phyloP scores from a whole-genome alignment of 1,284 basidiomycete genomes.

The Microbotryomycetes sp. region DNA sequence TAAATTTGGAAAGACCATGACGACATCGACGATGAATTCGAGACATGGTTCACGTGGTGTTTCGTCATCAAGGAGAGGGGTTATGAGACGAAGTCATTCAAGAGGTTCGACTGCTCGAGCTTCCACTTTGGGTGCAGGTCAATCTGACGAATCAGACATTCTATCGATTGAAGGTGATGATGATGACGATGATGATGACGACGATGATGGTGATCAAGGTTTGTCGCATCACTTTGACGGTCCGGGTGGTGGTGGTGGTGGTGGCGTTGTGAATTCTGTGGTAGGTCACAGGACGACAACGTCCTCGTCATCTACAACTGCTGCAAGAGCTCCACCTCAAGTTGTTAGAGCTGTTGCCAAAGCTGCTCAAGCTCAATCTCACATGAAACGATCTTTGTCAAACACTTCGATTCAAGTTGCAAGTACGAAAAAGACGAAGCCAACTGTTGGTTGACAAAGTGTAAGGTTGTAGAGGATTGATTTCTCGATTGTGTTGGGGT shows the following conservation, averaged over 20 bases:
- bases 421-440: background rate
- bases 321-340: background rate
- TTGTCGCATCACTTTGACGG: too few species aligned
- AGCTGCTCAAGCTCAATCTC: background rate
- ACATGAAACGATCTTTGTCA: background rate
- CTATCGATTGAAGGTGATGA: background rate
- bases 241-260: too few species aligned
- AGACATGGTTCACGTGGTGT: background rate
- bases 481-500: too few species aligned
- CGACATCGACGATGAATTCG: background rate
- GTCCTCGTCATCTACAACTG: too few species aligned
- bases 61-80: too few species aligned
- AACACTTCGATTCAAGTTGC: background rate
- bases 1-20: too few species aligned
- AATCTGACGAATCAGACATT: background rate
- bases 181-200: background rate
- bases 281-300: too few species aligned
- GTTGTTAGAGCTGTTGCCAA: background rate
- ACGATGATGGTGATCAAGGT: too few species aligned
- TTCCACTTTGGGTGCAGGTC: background rate
- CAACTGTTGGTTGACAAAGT: background rate
- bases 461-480: too few species aligned
- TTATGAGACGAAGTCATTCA: background rate
- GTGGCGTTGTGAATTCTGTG: too few species aligned
- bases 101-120: background rate